These are phyloP conservation scores for Piedraia hortae DNA, from an alignment of 2,329 filamentous ascomycete species.

Conservation along the genomic window DNA sequence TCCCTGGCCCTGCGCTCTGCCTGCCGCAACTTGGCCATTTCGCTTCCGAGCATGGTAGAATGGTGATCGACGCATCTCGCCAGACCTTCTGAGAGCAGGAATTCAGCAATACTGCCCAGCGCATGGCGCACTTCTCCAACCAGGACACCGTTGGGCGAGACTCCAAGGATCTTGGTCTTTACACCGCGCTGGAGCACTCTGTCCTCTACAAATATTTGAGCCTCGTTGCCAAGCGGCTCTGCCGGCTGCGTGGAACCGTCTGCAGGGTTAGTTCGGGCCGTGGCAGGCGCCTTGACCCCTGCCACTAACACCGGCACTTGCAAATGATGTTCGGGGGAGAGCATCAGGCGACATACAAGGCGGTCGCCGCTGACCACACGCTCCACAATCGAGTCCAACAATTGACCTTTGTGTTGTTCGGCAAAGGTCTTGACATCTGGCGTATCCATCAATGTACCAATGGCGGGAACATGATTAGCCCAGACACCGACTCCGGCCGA, in stretches of 20 bases:
- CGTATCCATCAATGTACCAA: constrained; percentile 60
- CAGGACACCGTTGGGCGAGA: constrained; percentile 76
- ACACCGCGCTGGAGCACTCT: constrained; percentile 68
- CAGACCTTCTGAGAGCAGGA: constrained; percentile 66
- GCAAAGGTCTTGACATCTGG: constrained; percentile 48
- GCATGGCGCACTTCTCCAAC: constrained; percentile 71
- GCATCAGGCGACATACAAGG: constrained; percentile 53
- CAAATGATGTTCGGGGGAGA: constrained; percentile 59
- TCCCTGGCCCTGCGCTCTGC: constrained; percentile 69
- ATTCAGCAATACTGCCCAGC: constrained; percentile 66
- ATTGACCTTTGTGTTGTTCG: constrained; percentile 60
- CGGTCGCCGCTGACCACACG: constrained; percentile 78
- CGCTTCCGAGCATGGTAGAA: constrained; percentile 64
- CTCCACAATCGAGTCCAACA: constrained; percentile 58
- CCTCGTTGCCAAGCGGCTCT: constrained; percentile 74
- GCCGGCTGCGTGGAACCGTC: constrained; percentile 59
- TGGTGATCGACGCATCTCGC: constrained; percentile 90
- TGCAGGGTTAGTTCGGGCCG: constrained; percentile 52
- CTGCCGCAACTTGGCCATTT: constrained; percentile 62
- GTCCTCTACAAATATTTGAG: constrained; percentile 62
- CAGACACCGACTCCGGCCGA: constrained; percentile 59
- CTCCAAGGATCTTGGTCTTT: constrained; percentile 55
- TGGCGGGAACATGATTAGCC: constrained; percentile 33
- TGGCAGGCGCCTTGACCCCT: constrained; percentile 70
- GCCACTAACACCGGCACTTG: constrained; percentile 75